A percentile compares a stretch with the other conserved stretches of the same genome.
Evolutionary conservation across 2,329 filamentous ascomycete species (phyloP).

Genomic region (Apiospora aurea): DNA sequence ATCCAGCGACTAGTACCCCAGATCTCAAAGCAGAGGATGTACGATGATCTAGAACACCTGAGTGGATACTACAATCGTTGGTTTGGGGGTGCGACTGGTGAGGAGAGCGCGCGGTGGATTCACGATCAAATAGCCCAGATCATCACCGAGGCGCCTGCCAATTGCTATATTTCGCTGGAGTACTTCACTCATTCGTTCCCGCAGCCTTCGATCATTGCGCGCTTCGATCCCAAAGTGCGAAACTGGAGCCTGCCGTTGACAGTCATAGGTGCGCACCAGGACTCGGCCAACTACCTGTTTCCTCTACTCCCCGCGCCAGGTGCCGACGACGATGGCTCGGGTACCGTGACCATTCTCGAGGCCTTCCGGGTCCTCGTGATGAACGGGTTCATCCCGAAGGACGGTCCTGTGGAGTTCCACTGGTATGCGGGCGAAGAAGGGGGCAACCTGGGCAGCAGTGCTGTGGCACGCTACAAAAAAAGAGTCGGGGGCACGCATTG

Average conservation of each 20-base stretch:
- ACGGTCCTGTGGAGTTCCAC: slow-evolving; percentile 71
- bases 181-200: slow-evolving; percentile 73
- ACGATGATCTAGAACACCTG: slow-evolving; percentile 66
- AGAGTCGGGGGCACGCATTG: slow-evolving; percentile 66
- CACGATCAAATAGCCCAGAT: slow-evolving; percentile 46
- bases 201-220: slow-evolving; percentile 75
- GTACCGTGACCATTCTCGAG: slow-evolving; percentile 77
- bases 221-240: slow-evolving; percentile 56
- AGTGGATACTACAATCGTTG: slow-evolving; percentile 68
- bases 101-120: slow-evolving; percentile 44
- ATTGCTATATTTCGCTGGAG: slow-evolving; percentile 47
- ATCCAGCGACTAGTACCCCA: slow-evolving; percentile 63
- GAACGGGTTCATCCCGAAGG: slow-evolving; percentile 43
- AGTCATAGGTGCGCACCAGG: slow-evolving; percentile 75
- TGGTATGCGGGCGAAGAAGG: slow-evolving; percentile 31
- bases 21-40: slow-evolving; percentile 70
- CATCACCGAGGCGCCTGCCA: slow-evolving; percentile 43
- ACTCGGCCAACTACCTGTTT: slow-evolving; percentile 76
- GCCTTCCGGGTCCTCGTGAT: slow-evolving; percentile 70
- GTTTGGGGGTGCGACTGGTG: slow-evolving; percentile 49
- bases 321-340: slow-evolving; percentile 76
- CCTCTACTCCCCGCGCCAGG: slow-evolving; percentile 74
- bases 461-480: slow-evolving; percentile 72
- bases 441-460: slow-evolving; percentile 66
- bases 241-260: slow-evolving; percentile 43